Evolutionary conservation across 2,329 filamentous ascomycete genomes (phyloP).

Genomic region (Dendryphion nanum): DNA sequence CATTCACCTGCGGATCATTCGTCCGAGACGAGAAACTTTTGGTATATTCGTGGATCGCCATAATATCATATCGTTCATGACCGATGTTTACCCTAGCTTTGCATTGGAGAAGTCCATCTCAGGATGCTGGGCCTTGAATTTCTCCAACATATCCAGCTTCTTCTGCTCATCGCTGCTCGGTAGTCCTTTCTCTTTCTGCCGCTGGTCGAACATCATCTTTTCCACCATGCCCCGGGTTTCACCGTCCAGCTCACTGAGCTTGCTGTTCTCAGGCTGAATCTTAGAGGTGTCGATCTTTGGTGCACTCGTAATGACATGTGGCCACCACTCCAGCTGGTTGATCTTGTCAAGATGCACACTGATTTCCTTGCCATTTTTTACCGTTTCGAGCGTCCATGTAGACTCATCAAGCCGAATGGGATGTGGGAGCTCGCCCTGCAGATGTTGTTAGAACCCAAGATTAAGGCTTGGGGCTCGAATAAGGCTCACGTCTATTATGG

Average conservation of each 20-base stretch:
- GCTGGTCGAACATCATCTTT: slow-evolving; percentile 99
- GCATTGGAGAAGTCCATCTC: slow-evolving; percentile 69
- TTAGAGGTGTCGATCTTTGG: slow-evolving; percentile 94
- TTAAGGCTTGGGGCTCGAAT: too few relatives aligned
- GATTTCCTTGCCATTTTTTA: slow-evolving; percentile 67
- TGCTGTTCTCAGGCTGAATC: slow-evolving; percentile 90
- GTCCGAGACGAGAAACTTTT: too few relatives aligned
- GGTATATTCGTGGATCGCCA: not conserved
- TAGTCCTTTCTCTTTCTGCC: slow-evolving; percentile 89
- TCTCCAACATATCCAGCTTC: slow-evolving; percentile 84
- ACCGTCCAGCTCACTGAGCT: slow-evolving; percentile 87
- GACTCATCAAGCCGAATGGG: slow-evolving; percentile 79
- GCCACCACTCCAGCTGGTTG: slow-evolving; percentile 99
- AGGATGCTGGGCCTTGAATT: slow-evolving; percentile 81
- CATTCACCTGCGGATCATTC: too few relatives aligned
- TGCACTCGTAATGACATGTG: slow-evolving; percentile 81
- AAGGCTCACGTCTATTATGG: slow-evolving; percentile 73
- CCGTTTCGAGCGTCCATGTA: slow-evolving; percentile 85
- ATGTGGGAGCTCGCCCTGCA: slow-evolving; percentile 82
- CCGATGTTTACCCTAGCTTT: slow-evolving; percentile 51
- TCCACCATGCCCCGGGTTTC: slow-evolving; percentile 97
- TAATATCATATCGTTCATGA: slow-evolving; percentile 1
- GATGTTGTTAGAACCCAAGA: not conserved
- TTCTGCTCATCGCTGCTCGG: slow-evolving; percentile 93
- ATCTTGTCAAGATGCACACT: slow-evolving; percentile 89